Percentiles rank a stretch among this genome's conserved stretches.
These are phyloP conservation scores for Pythium utonaiense DNA, from an alignment of 352 stramenopile genomes.

Conservation along the genomic window DNA sequence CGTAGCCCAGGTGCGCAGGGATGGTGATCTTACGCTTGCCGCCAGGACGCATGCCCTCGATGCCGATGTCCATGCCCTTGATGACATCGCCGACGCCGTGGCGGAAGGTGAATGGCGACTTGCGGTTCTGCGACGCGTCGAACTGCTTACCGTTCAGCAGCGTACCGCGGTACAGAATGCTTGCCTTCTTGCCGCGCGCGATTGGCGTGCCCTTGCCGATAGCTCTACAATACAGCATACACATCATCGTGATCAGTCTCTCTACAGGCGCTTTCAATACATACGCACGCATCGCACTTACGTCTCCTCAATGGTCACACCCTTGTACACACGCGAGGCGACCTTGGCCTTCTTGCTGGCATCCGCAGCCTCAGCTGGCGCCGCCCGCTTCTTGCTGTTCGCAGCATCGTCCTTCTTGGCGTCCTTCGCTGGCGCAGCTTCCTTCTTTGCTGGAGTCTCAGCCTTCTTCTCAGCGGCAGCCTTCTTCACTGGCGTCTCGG, in stretches of 20 bases:
- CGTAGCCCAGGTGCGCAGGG: constrained; percentile 93
- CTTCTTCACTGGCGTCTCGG: constrained; percentile 7
- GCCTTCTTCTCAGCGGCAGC: constrained; percentile 23
- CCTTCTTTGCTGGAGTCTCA: constrained; percentile 27
- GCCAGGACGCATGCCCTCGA: constrained; percentile 84
- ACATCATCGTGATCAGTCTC: neutral
- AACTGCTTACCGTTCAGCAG: constrained; percentile 87
- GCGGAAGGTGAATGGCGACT: constrained; percentile 82
- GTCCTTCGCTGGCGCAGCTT: constrained; percentile 16
- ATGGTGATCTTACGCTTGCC: constrained; percentile 93
- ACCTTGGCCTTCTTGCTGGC: constrained; percentile 79
- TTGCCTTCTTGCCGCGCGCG: constrained; percentile 64
- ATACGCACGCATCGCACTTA: constrained; percentile 26
- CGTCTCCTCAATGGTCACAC: constrained; percentile 76
- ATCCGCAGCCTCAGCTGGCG: constrained; percentile 50
- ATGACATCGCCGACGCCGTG: constrained; percentile 90
- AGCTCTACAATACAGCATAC: constrained; percentile 30
- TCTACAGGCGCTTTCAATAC: neutral
- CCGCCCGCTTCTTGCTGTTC: constrained; percentile 63
- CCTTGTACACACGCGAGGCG: constrained; percentile 65
- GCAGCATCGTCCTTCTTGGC: constrained; percentile 38
- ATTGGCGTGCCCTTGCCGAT: constrained; percentile 67
- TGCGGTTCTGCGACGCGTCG: constrained; percentile 74
- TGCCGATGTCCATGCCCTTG: constrained; percentile 94
- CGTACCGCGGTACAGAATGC: constrained; percentile 77